These are phyloP conservation scores for Ganoderma sinense DNA, from an alignment of 1,284 basidiomycete species.

Conservation along the genomic window DNA sequence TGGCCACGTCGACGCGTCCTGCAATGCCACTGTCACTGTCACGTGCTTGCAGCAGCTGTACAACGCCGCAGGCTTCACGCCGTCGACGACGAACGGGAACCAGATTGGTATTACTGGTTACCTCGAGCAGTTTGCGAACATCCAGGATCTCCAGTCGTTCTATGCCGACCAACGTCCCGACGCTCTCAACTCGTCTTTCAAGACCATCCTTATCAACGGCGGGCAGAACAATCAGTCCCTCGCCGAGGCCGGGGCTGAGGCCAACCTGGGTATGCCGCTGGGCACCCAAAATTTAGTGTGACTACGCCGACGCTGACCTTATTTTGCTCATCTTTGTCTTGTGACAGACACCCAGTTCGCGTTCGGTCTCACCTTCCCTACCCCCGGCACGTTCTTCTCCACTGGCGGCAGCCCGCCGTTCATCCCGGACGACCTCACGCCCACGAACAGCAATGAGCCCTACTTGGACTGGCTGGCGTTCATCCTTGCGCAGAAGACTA, in stretches of 20 bases:
- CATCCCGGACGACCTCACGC: conserved; percentile 50
- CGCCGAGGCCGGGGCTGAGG: conserved; percentile 66
- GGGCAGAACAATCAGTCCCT: conserved; percentile 68
- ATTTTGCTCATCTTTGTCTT: too few species aligned
- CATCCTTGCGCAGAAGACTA: conserved; percentile 40
- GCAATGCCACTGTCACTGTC: conserved; percentile 59
- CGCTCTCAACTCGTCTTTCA: conserved; percentile 50
- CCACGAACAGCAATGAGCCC: conserved; percentile 68
- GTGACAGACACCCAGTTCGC: conserved; percentile 66
- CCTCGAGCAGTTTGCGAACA: conserved; percentile 62
- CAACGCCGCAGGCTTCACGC: conserved; percentile 57
- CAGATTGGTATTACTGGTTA: conserved; percentile 68
- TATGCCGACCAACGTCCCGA: conserved; percentile 41
- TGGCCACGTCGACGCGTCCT: conserved; percentile 58
- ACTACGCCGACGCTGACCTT: neutral
- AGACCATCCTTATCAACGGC: conserved; percentile 49
- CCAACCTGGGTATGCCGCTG: conserved; percentile 54
- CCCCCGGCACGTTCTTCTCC: conserved; percentile 62
- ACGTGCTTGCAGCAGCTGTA: conserved; percentile 64
- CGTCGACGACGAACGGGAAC: conserved; percentile 52
- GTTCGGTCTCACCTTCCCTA: conserved; percentile 62
- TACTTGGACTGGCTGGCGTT: conserved; percentile 72
- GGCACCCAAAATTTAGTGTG: neutral
- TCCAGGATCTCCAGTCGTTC: conserved; percentile 53
- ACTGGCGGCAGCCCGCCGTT: conserved; percentile 70